Conservation (phyloP, 768 basidiomycete species). For the Hericium coralloides region DNA sequence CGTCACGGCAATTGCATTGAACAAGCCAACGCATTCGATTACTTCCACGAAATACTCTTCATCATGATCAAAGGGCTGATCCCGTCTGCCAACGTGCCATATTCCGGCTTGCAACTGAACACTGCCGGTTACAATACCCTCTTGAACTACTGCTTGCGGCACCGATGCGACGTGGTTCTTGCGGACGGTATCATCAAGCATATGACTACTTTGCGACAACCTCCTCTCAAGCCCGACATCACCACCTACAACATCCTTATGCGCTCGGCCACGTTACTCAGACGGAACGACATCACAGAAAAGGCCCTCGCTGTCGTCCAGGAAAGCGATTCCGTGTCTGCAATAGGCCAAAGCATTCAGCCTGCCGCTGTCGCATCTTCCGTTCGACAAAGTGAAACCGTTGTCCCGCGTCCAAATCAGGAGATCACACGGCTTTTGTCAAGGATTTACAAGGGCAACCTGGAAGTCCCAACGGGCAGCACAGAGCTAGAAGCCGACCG, state of each 20-base stretch:
- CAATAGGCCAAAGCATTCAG: slow-evolving; percentile 3
- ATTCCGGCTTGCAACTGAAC: slow-evolving; percentile 24
- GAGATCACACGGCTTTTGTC: neutral
- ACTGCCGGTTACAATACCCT: slow-evolving; percentile 48
- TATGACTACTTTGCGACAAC: slow-evolving; percentile 37
- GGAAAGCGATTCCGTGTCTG: slow-evolving; percentile 9
- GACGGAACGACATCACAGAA: slow-evolving; percentile 33
- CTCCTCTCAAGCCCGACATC: slow-evolving; percentile 35
- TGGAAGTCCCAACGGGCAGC: slow-evolving; percentile 11
- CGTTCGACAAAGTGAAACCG: too few species aligned
- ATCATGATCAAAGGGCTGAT: slow-evolving; percentile 10
- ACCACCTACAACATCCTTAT: slow-evolving; percentile 52
- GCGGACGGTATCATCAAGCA: slow-evolving; percentile 44
- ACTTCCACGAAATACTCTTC: slow-evolving; percentile 24
- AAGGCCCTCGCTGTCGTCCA: slow-evolving; percentile 29
- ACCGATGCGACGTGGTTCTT: slow-evolving; percentile 41
- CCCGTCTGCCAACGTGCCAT: slow-evolving; percentile 3
- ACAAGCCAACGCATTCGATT: slow-evolving; percentile 17
- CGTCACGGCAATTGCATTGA: slow-evolving; percentile 4
- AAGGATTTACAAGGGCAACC: slow-evolving; percentile 1
- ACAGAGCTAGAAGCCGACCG: slow-evolving; percentile 26
- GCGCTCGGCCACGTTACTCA: slow-evolving; percentile 43
- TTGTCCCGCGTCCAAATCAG: neutral
- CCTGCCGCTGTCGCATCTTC: neutral
- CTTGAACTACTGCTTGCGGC: slow-evolving; percentile 55